Percentiles rank a stretch among this genome's conserved stretches.
Conservation (phyloP, 257 asterid genomes). For the Solanum etuberosum region DNA sequence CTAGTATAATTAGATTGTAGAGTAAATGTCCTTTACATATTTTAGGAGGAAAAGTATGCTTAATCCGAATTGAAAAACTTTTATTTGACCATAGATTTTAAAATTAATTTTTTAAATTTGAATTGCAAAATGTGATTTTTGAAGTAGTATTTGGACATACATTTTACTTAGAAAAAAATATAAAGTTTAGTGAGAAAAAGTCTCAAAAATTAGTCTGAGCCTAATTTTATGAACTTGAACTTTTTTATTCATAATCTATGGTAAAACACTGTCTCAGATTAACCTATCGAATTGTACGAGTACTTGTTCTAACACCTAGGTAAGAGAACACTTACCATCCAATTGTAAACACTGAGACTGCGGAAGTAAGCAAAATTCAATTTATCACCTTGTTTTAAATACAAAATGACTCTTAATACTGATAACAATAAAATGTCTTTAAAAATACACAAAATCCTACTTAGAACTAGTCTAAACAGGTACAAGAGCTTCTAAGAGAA, state of each 20-base stretch:
- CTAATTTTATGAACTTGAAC: too few relatives aligned
- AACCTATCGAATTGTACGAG: too few relatives aligned
- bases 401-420: not conserved
- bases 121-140: not conserved
- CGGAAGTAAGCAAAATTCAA: not conserved
- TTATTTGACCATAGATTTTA: too few relatives aligned
- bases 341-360: not conserved
- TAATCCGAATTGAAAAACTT: not conserved
- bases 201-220: not conserved
- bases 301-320: not conserved
- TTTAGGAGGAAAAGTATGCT: not conserved
- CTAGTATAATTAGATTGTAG: not conserved
- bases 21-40: not conserved
- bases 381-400: too few relatives aligned
- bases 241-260: too few relatives aligned
- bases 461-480: not conserved
- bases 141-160: not conserved
- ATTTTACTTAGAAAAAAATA: not conserved
- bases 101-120: too few relatives aligned
- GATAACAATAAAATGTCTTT: not conserved
- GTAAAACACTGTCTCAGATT: too few relatives aligned
- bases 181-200: not conserved
- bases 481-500: not conserved
- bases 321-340: too few relatives aligned
- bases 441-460: not conserved